Evolutionary conservation across 2,329 filamentous ascomycete genomes (phyloP), one percentile per base, ranked within the genome.

Genomic region (Botrytis tulipae): DNA sequence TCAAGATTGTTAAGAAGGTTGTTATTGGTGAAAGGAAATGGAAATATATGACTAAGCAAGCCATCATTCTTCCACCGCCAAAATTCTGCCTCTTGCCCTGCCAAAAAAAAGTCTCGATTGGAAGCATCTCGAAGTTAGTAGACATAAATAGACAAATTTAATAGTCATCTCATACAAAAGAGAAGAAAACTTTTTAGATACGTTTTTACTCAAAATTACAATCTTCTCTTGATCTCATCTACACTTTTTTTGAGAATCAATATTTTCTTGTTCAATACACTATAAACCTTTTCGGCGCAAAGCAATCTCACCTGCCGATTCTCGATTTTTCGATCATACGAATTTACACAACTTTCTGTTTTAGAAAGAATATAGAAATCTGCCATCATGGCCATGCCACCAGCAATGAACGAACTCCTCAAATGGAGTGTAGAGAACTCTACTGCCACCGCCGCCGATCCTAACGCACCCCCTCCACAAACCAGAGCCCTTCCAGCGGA

Each of bases 401-500:
- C 78, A 71, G 76, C 75, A 29, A 77, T 82, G 71, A 81, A 79
- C 73, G 74, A 78, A 44, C 79, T 82, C 75, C 80, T 82, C 35
- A 81, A 82, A 78, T 82, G 81, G 76, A 77, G 78, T 79, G 86
- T 92, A 79, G 84, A 91, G 79, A 91, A 92, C 82, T 89, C 88
- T 61, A 83, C 84, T 54, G 81, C 83, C 72, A 75, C 78, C 54
- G 70, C 69, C 32, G 66, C 74, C 35, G 78, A 78, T 71, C 81
- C 84, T 44, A 29, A 65, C 16, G 73, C 77, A 20, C 70, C 75
- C 25, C 73, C 78, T 10, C 76, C 75, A 22, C 69, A 71, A 67
- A 74, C 74, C 59, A 83, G 82, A 63, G 82, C 83, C 35, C 86
- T 96, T 76, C 90, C 90, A 79, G 87, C 92, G 25, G 90, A 94